Base-by-base conservation (phyloP, 306 rosid genomes). In the Albizia julibrissin region DNA sequence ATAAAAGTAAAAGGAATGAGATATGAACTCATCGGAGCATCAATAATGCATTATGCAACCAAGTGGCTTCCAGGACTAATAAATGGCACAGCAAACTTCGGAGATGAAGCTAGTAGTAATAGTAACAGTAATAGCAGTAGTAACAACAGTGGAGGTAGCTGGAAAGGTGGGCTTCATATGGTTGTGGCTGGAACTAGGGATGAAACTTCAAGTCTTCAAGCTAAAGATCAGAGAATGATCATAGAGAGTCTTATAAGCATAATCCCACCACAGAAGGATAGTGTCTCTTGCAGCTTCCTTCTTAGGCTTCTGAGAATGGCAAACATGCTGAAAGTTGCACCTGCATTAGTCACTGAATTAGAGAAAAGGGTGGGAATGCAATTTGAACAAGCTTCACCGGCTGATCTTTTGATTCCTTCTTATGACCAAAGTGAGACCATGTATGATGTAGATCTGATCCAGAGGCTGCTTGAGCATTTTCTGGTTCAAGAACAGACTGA, bases 321-420 rank as follows among this genome's bases (percentile, higher is more conserved):
- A 33, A 92, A 90, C 84, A 88, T 91, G 97, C 82, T 92, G 69
- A 92, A 91, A 72, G 99, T 93, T 40, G 94, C 99, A 4, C 98
- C 94, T 29, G 99, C 99, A 39, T 80, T 96, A 76, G 97, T 92
- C 42, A 96, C 98, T 29, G 99, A 96, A 62, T 80, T 93, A 74
- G 99, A 96, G 87, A 96, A 96, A 78, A 85, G 99, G 73, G 98
- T 96, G 37, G 99, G 99, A 69, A 96, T 96, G 99, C 99, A 96
- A 79, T 91, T 96, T 75, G 99, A 96, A 34, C 98, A 96, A 79
- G 99, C 98, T 75, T 82, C 94, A 78, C 79, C 91, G 64, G 82
- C 87, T 11, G 99, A 96, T 84, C 99, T 96, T 66, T 78, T 96
- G 37, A 91, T 96, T 72, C 99, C 97, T 52, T 87, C 90, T 46